These are phyloP conservation scores for Colletotrichum tropicicola DNA, from an alignment of 2,329 filamentous ascomycete genomes.

Conservation along the genomic window DNA sequence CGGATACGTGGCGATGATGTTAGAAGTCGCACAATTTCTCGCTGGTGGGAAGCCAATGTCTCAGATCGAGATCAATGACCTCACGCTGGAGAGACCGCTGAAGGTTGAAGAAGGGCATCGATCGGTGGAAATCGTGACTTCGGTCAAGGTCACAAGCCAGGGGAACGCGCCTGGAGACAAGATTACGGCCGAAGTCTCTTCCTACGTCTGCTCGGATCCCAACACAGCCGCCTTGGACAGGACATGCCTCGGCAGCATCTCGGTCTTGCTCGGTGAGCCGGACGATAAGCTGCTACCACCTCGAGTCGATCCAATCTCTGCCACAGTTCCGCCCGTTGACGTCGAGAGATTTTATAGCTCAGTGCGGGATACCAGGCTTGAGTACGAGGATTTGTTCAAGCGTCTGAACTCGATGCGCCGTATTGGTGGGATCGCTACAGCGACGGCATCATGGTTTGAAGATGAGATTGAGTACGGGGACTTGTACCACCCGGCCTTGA, in stretches of 20 bases:
- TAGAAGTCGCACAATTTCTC: conserved; percentile 15
- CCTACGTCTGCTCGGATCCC: neutral
- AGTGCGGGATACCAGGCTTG: neutral
- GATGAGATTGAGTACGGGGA: neutral
- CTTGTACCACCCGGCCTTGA: neutral
- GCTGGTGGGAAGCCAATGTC: neutral
- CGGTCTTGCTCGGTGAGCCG: neutral
- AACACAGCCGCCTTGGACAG: neutral
- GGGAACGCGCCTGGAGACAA: neutral
- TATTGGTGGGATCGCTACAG: neutral
- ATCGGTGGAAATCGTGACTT: conserved; percentile 1
- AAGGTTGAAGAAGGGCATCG: neutral
- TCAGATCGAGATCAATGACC: neutral
- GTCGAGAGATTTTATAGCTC: neutral
- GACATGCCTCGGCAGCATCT: neutral
- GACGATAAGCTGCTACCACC: neutral
- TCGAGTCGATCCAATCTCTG: neutral
- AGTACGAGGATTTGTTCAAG: neutral
- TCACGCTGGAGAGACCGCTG: conserved; percentile 6
- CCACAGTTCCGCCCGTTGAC: neutral
- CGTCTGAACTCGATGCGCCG: neutral
- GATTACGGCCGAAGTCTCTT: neutral
- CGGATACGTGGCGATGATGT: conserved; percentile 42
- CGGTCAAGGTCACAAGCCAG: neutral
- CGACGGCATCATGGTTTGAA: conserved; percentile 1